phyloP scores from a whole-genome alignment of 2,329 filamentous ascomycete genomes.

The Penicillium sp. region DNA sequence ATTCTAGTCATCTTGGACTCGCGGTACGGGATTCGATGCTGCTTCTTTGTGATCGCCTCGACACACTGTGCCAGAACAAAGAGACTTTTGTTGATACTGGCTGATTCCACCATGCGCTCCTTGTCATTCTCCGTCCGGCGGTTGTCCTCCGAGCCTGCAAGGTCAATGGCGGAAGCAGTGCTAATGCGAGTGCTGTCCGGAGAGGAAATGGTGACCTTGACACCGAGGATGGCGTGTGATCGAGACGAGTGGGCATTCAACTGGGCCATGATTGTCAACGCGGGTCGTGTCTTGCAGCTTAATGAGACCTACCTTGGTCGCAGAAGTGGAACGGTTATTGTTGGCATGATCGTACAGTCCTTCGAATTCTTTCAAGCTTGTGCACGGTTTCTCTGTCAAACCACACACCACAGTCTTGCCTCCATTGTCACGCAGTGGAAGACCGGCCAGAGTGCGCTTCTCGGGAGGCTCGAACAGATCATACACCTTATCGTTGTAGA shows the following conservation, averaged over 20 bases:
- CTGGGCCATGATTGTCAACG: constrained; percentile 35
- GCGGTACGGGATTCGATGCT: constrained; percentile 78
- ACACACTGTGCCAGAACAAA: constrained; percentile 95
- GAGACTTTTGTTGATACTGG: constrained; percentile 94
- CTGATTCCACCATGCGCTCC: constrained; percentile 88
- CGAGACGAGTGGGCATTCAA: constrained; percentile 87
- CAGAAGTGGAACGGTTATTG: constrained; percentile 81
- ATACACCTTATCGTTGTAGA: constrained; percentile 94
- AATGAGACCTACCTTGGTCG: constrained; percentile 63
- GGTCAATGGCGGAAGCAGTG: constrained; percentile 88
- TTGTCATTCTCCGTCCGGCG: constrained; percentile 90
- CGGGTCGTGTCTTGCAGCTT: constrained; percentile 7
- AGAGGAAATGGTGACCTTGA: constrained; percentile 78
- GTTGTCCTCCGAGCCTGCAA: constrained; percentile 95
- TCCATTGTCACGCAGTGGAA: constrained; percentile 80
- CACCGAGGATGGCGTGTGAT: constrained; percentile 85
- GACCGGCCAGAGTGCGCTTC: constrained; percentile 75
- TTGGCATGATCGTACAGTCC: constrained; percentile 87
- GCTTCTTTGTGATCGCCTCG: constrained; percentile 81
- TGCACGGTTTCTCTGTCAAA: constrained; percentile 76
- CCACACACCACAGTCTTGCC: constrained; percentile 86
- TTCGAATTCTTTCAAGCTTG: constrained; percentile 86
- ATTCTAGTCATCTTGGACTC: constrained; percentile 98
- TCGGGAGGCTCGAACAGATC: constrained; percentile 86
- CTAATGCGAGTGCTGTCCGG: constrained; percentile 68